A percentile compares a stretch with the other conserved stretches of the same genome.
Conservation (phyloP, 140 eudicot species). For the Flaveria floridana region DNA sequence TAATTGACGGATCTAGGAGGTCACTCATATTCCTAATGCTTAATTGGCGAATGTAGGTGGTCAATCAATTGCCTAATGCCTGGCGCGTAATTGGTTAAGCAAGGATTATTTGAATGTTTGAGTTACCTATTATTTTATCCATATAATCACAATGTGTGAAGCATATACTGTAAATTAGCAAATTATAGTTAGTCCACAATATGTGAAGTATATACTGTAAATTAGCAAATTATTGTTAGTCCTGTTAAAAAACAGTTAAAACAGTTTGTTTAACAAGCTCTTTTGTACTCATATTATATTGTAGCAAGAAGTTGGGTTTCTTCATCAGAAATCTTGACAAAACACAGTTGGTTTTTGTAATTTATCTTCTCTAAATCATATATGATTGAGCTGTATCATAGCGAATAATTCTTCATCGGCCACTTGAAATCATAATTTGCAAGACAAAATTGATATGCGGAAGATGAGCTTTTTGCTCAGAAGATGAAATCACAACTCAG, state of each 20-base stretch:
- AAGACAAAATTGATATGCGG: conserved; percentile 22
- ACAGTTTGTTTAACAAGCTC: neutral
- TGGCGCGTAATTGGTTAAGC: neutral
- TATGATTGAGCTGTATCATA: conserved; percentile 23
- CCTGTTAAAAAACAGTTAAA: neutral
- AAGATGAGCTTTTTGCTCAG: conserved; percentile 24
- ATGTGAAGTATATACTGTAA: neutral
- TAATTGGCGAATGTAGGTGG: conserved; percentile 1
- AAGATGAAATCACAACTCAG: conserved; percentile 28
- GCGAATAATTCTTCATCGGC: conserved; percentile 19
- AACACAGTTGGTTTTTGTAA: neutral
- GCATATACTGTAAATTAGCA: neutral
- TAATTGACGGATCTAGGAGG: conserved; percentile 27
- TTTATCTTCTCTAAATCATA: conserved; percentile 16
- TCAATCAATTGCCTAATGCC: neutral
- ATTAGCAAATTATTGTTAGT: neutral
- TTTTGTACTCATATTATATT: neutral
- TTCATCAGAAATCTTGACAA: conserved; percentile 10
- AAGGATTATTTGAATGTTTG: neutral
- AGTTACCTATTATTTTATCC: neutral
- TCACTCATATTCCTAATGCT: neutral
- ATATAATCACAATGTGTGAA: neutral
- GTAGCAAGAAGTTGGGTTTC: neutral
- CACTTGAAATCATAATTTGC: conserved; percentile 28
- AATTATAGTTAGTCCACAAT: neutral